Conservation (phyloP, 2,329 filamentous ascomycete genomes). For the Lachnellula cervina region DNA sequence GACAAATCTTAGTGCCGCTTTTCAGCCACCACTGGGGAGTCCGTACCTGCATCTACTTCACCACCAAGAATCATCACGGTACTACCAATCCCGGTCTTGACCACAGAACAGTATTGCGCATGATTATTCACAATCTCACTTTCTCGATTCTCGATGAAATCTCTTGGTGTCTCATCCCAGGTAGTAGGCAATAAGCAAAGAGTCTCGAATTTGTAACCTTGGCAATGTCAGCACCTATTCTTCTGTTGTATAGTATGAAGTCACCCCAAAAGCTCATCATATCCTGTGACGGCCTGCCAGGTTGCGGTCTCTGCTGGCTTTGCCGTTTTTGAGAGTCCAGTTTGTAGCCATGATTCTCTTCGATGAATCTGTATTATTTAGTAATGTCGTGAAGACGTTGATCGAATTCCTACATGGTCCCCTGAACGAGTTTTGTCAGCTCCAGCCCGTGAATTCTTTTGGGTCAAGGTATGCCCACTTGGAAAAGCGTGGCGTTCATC, state of each 20-base stretch:
- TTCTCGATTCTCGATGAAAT: constrained; percentile 73
- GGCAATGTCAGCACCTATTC: constrained; percentile 1
- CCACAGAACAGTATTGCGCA: constrained; percentile 92
- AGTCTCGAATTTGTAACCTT: constrained; percentile 96
- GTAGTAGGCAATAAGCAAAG: constrained; percentile 69
- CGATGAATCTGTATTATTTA: constrained; percentile 66
- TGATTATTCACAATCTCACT: constrained; percentile 75
- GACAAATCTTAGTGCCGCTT: no score
- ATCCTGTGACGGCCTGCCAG: constrained; percentile 60
- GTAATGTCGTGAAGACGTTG: constrained; percentile 23
- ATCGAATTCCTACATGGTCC: constrained; percentile 44
- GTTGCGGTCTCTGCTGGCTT: constrained; percentile 41
- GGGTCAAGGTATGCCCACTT: constrained; percentile 50
- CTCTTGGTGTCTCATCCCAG: constrained; percentile 68
- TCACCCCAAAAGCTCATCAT: constrained; percentile 91
- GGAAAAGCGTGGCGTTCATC: constrained; percentile 90
- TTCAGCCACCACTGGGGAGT: not conserved
- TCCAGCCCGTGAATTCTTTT: not conserved
- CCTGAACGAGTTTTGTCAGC: constrained; percentile 36
- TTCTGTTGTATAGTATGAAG: not conserved
- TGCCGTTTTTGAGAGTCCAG: constrained; percentile 56
- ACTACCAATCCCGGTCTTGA: constrained; percentile 79
- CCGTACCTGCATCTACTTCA: constrained; percentile 82
- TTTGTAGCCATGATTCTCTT: constrained; percentile 80
- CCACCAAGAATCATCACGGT: constrained; percentile 75